These are phyloP conservation scores for Arctium minus DNA, from an alignment of 129 eudicot species.

Conservation along the genomic window DNA sequence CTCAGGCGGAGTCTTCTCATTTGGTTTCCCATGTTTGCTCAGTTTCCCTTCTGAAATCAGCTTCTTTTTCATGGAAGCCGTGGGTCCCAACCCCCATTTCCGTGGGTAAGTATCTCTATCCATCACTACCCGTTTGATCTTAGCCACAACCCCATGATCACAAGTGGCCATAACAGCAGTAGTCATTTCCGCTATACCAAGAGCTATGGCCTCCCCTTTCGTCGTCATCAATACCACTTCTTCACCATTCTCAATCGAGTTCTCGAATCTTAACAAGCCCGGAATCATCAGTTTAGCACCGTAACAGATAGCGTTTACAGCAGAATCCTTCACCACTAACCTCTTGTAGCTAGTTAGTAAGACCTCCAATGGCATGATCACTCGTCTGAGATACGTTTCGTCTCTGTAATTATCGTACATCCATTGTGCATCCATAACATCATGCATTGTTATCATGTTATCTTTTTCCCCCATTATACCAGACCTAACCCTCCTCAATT, in stretches of 20 bases:
- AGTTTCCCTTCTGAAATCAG: slow-evolving; percentile 66
- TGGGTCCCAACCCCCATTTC: slow-evolving; percentile 90
- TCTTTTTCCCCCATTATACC: slow-evolving; percentile 74
- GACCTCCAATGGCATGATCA: slow-evolving; percentile 80
- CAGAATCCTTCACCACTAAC: slow-evolving; percentile 81
- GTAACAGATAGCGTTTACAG: slow-evolving; percentile 84
- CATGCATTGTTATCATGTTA: slow-evolving; percentile 79
- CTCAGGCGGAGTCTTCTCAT: slow-evolving; percentile 64
- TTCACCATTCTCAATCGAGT: slow-evolving; percentile 69
- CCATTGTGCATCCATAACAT: slow-evolving; percentile 80
- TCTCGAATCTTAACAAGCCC: slow-evolving; percentile 75
- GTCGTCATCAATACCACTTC: slow-evolving; percentile 91
- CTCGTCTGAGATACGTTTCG: slow-evolving; percentile 68
- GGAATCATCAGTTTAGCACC: slow-evolving; percentile 91
- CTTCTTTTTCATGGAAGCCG: slow-evolving; percentile 81
- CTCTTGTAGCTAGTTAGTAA: slow-evolving; percentile 76
- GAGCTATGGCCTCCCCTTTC: slow-evolving; percentile 81
- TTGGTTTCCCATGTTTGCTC: slow-evolving; percentile 77
- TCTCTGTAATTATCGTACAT: slow-evolving; percentile 66
- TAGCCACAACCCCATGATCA: slow-evolving; percentile 80
- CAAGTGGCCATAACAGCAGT: slow-evolving; percentile 85
- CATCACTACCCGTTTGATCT: slow-evolving; percentile 84
- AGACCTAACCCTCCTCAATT: slow-evolving; percentile 71
- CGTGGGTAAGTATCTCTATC: slow-evolving; percentile 86
- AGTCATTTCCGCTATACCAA: slow-evolving; percentile 89